Percentiles rank a stretch among this genome's conserved stretches.
These are phyloP conservation scores for Trichoderma erinaceum DNA, from an alignment of 495 filamentous ascomycete genomes.

Conservation along the genomic window DNA sequence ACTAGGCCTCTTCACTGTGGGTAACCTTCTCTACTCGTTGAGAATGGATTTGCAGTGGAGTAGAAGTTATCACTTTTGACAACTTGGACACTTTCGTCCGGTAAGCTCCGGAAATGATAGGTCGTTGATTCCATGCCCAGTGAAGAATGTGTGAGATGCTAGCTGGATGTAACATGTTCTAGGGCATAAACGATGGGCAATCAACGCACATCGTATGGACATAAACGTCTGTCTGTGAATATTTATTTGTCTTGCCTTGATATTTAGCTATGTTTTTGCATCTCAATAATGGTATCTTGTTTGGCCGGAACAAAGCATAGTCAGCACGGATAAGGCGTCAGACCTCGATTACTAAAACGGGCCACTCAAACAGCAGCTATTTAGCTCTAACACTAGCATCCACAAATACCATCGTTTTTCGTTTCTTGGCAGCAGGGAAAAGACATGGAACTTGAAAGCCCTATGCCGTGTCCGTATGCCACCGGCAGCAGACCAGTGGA, in stretches of 20 bases:
- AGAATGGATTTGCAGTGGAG: background rate
- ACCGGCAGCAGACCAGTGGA: background rate
- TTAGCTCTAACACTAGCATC: background rate
- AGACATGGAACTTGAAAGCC: no score
- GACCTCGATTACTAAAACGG: background rate
- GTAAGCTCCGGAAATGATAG: slow-evolving; percentile 8
- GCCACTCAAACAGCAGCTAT: background rate
- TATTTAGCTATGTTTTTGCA: background rate
- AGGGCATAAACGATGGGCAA: background rate
- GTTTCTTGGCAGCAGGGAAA: background rate
- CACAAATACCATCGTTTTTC: background rate
- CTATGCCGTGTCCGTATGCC: background rate
- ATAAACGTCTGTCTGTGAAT: background rate
- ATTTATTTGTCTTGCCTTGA: background rate
- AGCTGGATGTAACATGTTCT: background rate
- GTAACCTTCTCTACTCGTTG: background rate
- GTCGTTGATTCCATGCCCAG: background rate
- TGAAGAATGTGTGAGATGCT: background rate
- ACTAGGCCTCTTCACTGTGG: background rate
- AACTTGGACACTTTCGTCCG: background rate
- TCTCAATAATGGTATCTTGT: background rate
- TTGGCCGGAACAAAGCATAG: background rate
- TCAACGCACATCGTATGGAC: background rate
- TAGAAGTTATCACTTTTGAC: background rate
- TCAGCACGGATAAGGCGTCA: background rate